These are phyloP conservation scores for Pythium folliculosum DNA, from an alignment of 352 stramenopile species.

Conservation along the genomic window DNA sequence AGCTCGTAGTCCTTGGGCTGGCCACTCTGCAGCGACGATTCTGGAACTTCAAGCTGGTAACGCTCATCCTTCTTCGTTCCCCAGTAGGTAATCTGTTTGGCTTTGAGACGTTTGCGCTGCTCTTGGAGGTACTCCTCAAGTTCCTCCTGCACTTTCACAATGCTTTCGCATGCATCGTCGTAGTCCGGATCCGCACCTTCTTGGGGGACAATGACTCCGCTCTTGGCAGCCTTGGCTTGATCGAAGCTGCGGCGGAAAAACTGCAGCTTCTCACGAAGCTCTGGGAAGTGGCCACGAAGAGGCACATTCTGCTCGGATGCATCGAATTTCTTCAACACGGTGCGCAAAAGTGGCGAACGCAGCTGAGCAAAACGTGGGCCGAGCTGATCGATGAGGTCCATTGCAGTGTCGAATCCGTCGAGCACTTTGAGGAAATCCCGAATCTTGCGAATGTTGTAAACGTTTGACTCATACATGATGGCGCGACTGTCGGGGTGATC, in stretches of 20 bases:
- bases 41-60: slow-evolving; percentile 93
- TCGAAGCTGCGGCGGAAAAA: slow-evolving; percentile 98
- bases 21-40: slow-evolving; percentile 66
- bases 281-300: slow-evolving; percentile 77
- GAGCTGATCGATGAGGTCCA: slow-evolving; percentile 86
- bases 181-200: slow-evolving; percentile 95
- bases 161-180: slow-evolving; percentile 89
- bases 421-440: slow-evolving; percentile 91
- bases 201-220: slow-evolving; percentile 92
- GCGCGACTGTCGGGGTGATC: slow-evolving; percentile 95
- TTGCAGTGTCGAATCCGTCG: slow-evolving; percentile 83
- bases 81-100: slow-evolving; percentile 92
- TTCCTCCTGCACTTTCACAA: slow-evolving; percentile 84
- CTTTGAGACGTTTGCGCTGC: slow-evolving; percentile 73
- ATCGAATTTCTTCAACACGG: slow-evolving; percentile 50
- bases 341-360: slow-evolving; percentile 52
- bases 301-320: not conserved
- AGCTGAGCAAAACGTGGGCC: slow-evolving; percentile 65
- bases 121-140: slow-evolving; percentile 91
- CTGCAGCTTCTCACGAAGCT: slow-evolving; percentile 91
- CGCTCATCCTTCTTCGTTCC: slow-evolving; percentile 94
- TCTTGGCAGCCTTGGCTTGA: slow-evolving; percentile 88
- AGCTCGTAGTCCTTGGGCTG: slow-evolving; percentile 95
- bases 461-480: slow-evolving; percentile 97
- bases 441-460: slow-evolving; percentile 98